phyloP scores from a whole-genome alignment of 1,284 basidiomycete species.

The Ustilago loliicola region DNA sequence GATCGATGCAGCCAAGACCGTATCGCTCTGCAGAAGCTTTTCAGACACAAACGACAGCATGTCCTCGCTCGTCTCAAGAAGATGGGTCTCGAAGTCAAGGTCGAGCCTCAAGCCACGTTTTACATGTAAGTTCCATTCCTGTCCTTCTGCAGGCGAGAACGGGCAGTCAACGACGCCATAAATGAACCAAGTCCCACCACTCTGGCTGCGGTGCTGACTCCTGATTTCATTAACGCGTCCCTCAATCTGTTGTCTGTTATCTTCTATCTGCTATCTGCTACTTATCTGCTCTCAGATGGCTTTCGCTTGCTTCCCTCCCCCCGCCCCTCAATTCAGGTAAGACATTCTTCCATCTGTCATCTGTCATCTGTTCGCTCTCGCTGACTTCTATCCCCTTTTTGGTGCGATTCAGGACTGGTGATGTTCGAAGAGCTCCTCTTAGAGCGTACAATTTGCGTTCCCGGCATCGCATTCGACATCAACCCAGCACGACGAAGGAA shows the following conservation, averaged over 20 bases:
- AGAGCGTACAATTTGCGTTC: slow-evolving; percentile 88
- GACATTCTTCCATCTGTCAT: not conserved
- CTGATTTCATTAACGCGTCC: too few relatives aligned
- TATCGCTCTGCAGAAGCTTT: slow-evolving; percentile 76
- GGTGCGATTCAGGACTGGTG: slow-evolving; percentile 73
- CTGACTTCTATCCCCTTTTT: not conserved
- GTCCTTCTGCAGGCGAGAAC: too few relatives aligned
- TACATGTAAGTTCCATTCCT: too few relatives aligned
- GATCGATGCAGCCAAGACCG: slow-evolving; percentile 80
- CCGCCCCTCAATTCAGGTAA: slow-evolving; percentile 84
- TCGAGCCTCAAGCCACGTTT: slow-evolving; percentile 74
- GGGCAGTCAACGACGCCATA: too few relatives aligned
- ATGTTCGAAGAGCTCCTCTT: slow-evolving; percentile 96
- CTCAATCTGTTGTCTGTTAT: too few relatives aligned
- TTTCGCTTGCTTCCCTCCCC: slow-evolving; percentile 83
- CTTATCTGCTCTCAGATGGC: too few relatives aligned
- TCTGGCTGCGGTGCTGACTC: too few relatives aligned
- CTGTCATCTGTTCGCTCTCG: not conserved
- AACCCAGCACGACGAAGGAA: slow-evolving; percentile 76
- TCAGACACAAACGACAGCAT: slow-evolving; percentile 90
- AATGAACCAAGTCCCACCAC: too few relatives aligned
- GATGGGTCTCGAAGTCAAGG: slow-evolving; percentile 72
- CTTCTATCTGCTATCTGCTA: too few relatives aligned
- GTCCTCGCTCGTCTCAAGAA: slow-evolving; percentile 84
- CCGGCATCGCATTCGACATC: slow-evolving; percentile 80